A percentile compares a stretch with the other conserved stretches of the same genome.
Conservation (phyloP, 2,329 filamentous ascomycete genomes). For the Madurella fahalii region DNA sequence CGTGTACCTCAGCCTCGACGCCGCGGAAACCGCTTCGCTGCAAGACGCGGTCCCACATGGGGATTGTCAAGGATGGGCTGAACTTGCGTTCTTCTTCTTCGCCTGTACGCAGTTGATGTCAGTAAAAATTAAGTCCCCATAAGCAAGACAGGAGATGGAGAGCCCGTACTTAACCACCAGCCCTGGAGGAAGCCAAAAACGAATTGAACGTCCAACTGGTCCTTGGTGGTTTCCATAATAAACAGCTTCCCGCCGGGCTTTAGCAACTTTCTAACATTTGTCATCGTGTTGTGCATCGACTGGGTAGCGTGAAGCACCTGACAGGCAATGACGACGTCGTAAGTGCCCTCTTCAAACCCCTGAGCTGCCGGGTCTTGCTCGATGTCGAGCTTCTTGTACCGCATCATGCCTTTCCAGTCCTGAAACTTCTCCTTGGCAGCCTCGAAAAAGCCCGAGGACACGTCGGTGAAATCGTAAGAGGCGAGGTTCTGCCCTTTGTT, state of each 20-base stretch:
- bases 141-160: too few relatives aligned
- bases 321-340: conserved; percentile 37
- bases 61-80: conserved; percentile 22
- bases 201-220: conserved; percentile 24
- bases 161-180: conserved; percentile 24
- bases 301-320: conserved; percentile 37
- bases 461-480: conserved; percentile 25
- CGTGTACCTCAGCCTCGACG: conserved; percentile 23
- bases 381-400: conserved; percentile 33
- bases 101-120: conserved; percentile 6
- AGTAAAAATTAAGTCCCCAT: background rate
- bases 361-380: conserved; percentile 30
- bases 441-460: conserved; percentile 31
- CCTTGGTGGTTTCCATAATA: conserved; percentile 27
- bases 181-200: conserved; percentile 24
- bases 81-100: conserved; percentile 26
- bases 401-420: conserved; percentile 25
- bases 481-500: conserved; percentile 2
- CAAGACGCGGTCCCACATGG: conserved; percentile 28
- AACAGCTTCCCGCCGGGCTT: conserved; percentile 40
- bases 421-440: conserved; percentile 28
- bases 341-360: conserved; percentile 31
- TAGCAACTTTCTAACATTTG: conserved; percentile 33
- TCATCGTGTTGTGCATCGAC: conserved; percentile 28
- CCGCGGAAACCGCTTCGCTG: conserved; percentile 23